Evolutionary conservation across 306 rosid genomes (phyloP).

Genomic region (Acacia melanoxylon): DNA sequence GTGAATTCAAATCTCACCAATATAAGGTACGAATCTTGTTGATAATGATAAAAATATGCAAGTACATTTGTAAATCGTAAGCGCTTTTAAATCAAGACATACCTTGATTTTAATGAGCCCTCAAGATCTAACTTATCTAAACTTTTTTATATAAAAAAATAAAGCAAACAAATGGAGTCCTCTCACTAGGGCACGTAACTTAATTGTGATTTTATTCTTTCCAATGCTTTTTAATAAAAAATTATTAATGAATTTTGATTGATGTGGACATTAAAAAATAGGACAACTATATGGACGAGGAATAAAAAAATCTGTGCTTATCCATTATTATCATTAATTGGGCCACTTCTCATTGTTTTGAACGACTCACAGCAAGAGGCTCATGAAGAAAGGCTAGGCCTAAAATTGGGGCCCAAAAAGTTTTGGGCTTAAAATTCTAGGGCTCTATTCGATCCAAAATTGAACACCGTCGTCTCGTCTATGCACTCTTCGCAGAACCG

Average conservation of each 20-base stretch:
- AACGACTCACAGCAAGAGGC: background rate
- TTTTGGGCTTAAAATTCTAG: background rate
- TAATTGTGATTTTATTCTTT: background rate
- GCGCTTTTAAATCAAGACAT: too few species aligned
- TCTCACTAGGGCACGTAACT: background rate
- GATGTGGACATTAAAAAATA: background rate
- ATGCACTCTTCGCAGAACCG: background rate
- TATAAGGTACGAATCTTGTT: too few species aligned
- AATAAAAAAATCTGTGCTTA: too few species aligned
- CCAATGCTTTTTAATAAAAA: too few species aligned
- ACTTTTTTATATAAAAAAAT: too few species aligned
- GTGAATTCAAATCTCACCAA: too few species aligned
- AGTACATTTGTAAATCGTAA: too few species aligned
- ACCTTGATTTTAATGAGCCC: too few species aligned
- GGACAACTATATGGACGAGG: too few species aligned
- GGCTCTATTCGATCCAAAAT: constrained; percentile 6
- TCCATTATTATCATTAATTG: background rate
- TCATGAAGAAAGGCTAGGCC: background rate
- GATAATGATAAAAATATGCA: too few species aligned
- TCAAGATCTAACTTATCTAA: fast-evolving
- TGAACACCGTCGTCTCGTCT: background rate
- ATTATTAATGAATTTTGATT: too few species aligned
- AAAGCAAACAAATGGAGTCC: background rate
- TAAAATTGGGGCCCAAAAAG: background rate
- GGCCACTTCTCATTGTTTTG: background rate